Conservation (phyloP, 345 rosid genomes). For the Gossypium thurberi region DNA sequence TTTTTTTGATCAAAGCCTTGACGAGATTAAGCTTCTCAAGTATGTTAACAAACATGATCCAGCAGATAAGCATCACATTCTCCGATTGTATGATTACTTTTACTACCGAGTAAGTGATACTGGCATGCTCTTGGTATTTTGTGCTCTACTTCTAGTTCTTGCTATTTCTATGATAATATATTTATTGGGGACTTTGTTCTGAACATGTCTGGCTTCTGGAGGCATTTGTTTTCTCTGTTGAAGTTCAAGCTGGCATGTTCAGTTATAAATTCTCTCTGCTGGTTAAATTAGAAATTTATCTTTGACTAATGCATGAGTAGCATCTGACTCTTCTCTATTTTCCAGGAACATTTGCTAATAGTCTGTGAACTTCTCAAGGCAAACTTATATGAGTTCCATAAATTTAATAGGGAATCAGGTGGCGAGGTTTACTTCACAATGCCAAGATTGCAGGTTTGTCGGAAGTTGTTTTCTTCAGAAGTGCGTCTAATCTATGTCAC, state of each 20-base stretch:
- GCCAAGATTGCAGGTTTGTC: slow-evolving; percentile 93
- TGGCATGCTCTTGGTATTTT: neutral
- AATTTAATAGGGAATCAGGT: slow-evolving; percentile 94
- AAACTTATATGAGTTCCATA: slow-evolving; percentile 92
- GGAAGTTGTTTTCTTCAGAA: slow-evolving; percentile 14
- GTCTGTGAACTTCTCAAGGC: slow-evolving; percentile 99
- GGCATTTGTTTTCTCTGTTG: neutral
- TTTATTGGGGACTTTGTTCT: neutral
- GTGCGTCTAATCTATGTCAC: slow-evolving; percentile 9
- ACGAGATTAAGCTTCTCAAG: slow-evolving; percentile 97
- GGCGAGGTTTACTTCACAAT: slow-evolving; percentile 98
- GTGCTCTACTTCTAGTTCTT: neutral
- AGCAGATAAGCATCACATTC: slow-evolving; percentile 89
- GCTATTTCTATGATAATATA: neutral
- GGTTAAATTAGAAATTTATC: neutral
- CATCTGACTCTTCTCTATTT: slow-evolving; percentile 12
- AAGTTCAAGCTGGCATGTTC: neutral
- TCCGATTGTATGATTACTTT: slow-evolving; percentile 95
- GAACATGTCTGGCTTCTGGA: neutral
- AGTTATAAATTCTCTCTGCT: neutral
- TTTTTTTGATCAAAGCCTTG: slow-evolving; percentile 99
- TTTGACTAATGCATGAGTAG: neutral
- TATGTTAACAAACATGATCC: slow-evolving; percentile 98
- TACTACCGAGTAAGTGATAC: slow-evolving; percentile 74
- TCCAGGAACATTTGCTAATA: slow-evolving; percentile 94